Evolutionary conservation across 2,329 filamentous ascomycete genomes (phyloP), one percentile per base, ranked within the genome.

Genomic region (Cladosporium velox): DNA sequence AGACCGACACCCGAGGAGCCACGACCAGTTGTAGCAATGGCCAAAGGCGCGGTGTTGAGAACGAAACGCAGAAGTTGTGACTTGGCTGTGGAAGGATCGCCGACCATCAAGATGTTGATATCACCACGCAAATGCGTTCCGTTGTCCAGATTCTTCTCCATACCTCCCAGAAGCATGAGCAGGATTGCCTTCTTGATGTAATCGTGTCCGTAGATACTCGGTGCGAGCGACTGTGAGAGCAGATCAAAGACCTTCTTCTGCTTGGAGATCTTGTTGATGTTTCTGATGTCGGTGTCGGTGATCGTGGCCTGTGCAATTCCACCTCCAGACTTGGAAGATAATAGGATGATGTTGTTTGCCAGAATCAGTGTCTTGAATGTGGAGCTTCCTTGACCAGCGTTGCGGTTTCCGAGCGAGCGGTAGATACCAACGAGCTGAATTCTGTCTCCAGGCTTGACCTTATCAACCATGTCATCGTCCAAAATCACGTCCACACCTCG

Each of bases 41-140:
- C 95, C 52, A 99, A 83, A 2, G 95, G 95, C 2, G 95, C 95
- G 0, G 95, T 99, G 77, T 99, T 99, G 70, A 98, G 86, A 14
- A 99, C 95, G 74, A 99, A 99, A 30, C 95, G 91, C 51, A 99
- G 85, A 65, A 99, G 86, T 77, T 99, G 95, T n/a, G 95, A 99
- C 78, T 99, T 99, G 67, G 95, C 95, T 0, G 95, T 99, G 0
- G 95, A 99, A 3, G 95, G 95, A 78, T 99, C 95, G 81, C 95
- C 95, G 52, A 99, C 94, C 95, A 99, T 98, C 60, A 99, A 85
- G 71, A 99, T 97, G 78, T 99, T 99, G 81, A 99, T 98, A 75
- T 99, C 95, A 82, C 95, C 95, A 85, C 95, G 90, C 77, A 99
- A 81, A 86, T 99, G 95, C 1, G 95, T 98, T 66, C 95, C 95